Evolutionary conservation across 331 rosid species (phyloP).

Genomic region (Arachis monticola): DNA sequence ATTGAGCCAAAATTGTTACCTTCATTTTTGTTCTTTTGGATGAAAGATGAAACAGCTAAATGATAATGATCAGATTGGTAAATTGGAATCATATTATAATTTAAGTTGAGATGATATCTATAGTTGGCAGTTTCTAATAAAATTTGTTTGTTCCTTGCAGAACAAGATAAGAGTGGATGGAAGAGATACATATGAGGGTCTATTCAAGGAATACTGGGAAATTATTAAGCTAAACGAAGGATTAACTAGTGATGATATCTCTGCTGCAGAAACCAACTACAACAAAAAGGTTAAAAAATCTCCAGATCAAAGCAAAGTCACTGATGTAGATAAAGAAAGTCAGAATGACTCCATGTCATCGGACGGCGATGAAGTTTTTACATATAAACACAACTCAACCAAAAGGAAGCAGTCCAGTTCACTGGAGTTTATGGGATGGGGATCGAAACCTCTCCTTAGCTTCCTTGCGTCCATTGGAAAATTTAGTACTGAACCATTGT

Average conservation of each 20-base stretch:
- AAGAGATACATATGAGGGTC: slow-evolving; percentile 60
- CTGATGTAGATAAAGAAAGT: slow-evolving; percentile 28
- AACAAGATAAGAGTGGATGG: slow-evolving; percentile 57
- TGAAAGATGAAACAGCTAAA: background rate
- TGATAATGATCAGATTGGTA: too few species aligned
- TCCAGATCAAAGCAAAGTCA: background rate
- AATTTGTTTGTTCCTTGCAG: slow-evolving; percentile 52
- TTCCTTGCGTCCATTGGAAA: slow-evolving; percentile 67
- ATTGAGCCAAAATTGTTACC: background rate
- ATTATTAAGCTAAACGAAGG: slow-evolving; percentile 60
- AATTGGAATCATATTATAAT: background rate
- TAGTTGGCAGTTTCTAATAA: background rate
- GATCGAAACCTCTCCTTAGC: slow-evolving; percentile 60
- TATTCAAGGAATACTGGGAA: slow-evolving; percentile 84
- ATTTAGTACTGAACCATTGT: slow-evolving; percentile 45
- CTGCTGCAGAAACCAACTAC: slow-evolving; percentile 27
- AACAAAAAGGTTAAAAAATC: slow-evolving; percentile 26
- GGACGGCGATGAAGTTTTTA: slow-evolving; percentile 24
- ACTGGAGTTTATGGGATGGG: slow-evolving; percentile 54
- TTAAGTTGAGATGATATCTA: slow-evolving; percentile 19
- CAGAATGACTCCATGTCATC: background rate
- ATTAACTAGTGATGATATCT: slow-evolving; percentile 47
- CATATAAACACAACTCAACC: slow-evolving; percentile 1
- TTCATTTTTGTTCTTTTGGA: background rate
- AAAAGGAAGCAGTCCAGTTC: slow-evolving; percentile 24